Evolutionary conservation across 1,139 yeast species (phyloP), one percentile per base, ranked within the genome.

Genomic region (Sugiyamaella castrensis): DNA sequence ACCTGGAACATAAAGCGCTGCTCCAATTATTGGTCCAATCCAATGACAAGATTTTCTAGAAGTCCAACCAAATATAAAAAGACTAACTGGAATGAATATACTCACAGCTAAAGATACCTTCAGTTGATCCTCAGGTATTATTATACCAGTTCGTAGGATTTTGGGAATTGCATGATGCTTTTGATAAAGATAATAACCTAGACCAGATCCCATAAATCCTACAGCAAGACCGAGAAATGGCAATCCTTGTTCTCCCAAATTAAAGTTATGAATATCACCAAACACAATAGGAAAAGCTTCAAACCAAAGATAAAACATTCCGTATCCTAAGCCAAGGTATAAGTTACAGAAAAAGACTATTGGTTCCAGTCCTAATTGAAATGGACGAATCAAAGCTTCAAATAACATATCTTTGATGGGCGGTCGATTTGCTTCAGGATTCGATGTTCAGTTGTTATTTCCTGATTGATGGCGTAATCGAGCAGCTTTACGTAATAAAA

Each of bases 1-100:
- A 2, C 92, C 87, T 61, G 81, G 81, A 0, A 92, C 91, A 63
- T 85, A 85, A 32, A 89, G 82, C 36, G 79, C 75, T 51, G 88
- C 89, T 0, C 91, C 82, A 2, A 84, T 79, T 33, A 82, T 72
- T 12, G 95, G 88, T 7, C 80, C 87, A 71, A 85, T 80, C 94
- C 94, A 87, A 65, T 86, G 94, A 30, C 85, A 79, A 2, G 58
- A 53, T 2, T 56, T 51, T 60, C 79, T 76, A 8, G 87, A 76
- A 2, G 80, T 65, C 82, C 82, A 79, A 1, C 74, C 79, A 55
- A 77, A 74, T n/a, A 77, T 66, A 47, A 77, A 70, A 13, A 76
- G 56, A 2, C 80, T 77, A 41, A 67, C 50, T 0, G 81, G 80
- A 65, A 76, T 69, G 28, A 79, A 74, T 28, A 82, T 62, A 1